Evolutionary conservation across 2,329 filamentous ascomycete species (phyloP).

Genomic region (Colletotrichum costaricense): DNA sequence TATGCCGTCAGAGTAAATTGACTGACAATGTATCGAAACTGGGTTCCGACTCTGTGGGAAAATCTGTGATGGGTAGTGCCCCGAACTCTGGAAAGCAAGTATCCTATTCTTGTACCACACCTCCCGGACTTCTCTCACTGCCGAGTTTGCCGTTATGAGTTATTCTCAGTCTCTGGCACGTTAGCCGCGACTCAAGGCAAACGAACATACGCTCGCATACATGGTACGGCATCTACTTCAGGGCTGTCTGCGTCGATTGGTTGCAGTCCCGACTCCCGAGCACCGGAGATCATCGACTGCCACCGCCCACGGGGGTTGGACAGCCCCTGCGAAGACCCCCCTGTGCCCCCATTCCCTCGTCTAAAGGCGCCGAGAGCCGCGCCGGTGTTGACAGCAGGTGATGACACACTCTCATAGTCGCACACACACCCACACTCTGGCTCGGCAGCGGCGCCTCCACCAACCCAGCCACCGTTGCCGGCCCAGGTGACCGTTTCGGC

Average conservation of each 20-base stretch:
- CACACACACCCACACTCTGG: neutral
- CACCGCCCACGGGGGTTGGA: neutral
- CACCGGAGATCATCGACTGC: neutral
- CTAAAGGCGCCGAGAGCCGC: constrained; percentile 22
- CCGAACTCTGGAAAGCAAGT: neutral
- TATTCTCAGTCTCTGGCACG: neutral
- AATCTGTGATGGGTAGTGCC: neutral
- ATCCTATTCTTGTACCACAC: neutral
- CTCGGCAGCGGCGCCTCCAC: neutral
- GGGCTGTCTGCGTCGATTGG: neutral
- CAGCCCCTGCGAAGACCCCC: neutral
- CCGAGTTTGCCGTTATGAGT: neutral
- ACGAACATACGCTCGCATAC: neutral
- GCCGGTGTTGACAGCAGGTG: constrained; percentile 13
- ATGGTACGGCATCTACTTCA: neutral
- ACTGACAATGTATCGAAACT: neutral
- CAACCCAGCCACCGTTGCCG: neutral
- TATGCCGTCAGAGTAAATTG: neutral
- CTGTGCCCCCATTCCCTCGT: neutral
- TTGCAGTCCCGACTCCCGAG: neutral
- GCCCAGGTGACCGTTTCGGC: neutral
- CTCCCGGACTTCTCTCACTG: neutral
- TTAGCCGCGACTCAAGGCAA: neutral
- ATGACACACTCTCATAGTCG: constrained; percentile 9
- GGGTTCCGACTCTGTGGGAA: neutral